Evolutionary conservation across 345 rosid species (phyloP).

Genomic region (Gossypioides kirkii): DNA sequence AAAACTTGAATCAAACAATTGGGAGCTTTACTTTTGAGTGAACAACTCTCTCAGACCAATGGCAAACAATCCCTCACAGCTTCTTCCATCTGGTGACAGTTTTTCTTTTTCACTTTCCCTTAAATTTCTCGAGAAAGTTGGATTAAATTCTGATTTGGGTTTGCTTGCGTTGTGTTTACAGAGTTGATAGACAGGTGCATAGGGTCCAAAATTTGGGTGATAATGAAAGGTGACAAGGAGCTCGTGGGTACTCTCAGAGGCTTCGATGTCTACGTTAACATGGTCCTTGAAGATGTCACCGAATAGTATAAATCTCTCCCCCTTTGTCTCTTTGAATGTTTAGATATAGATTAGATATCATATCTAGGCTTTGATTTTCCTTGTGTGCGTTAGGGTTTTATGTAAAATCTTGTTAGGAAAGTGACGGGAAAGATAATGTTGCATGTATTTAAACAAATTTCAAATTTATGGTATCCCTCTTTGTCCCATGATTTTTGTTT

Average conservation of each 20-base stretch:
- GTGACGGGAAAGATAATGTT: background rate
- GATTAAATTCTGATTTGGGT: background rate
- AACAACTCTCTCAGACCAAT: background rate
- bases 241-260: slow-evolving; percentile 77
- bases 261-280: slow-evolving; percentile 77
- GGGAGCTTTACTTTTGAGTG: background rate
- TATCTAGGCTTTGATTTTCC: background rate
- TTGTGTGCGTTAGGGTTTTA: too few relatives aligned
- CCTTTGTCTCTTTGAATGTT: slow-evolving; percentile 3
- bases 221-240: slow-evolving; percentile 92
- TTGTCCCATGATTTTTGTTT: too few relatives aligned
- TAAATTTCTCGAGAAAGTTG: background rate
- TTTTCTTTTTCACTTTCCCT: background rate
- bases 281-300: slow-evolving; percentile 73
- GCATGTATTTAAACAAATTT: background rate
- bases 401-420: background rate
- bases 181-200: slow-evolving; percentile 81
- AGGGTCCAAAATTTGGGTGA: slow-evolving; percentile 85
- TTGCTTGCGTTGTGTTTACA: slow-evolving; percentile 21
- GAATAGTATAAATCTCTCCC: slow-evolving; percentile 42
- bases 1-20: too few relatives aligned
- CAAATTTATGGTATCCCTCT: background rate
- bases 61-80: slow-evolving; percentile 23
- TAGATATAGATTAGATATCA: background rate
- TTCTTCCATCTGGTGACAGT: slow-evolving; percentile 10